These are phyloP conservation scores for Aspergillus ochraceoroseus DNA, from an alignment of 2,329 filamentous ascomycete species.

Conservation along the genomic window DNA sequence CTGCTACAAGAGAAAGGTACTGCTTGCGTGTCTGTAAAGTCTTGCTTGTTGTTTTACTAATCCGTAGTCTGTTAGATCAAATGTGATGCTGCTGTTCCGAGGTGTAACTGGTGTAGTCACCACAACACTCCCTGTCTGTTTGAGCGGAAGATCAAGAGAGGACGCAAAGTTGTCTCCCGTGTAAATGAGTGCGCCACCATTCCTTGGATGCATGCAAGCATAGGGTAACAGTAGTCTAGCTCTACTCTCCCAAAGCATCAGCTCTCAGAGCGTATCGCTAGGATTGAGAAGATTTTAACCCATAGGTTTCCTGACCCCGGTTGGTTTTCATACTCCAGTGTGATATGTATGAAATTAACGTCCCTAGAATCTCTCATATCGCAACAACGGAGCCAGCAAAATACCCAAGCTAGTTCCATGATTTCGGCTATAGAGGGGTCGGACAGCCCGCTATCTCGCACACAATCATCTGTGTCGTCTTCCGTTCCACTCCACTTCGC, in stretches of 20 bases:
- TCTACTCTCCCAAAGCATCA: slow-evolving; percentile 25
- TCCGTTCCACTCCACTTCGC: slow-evolving; percentile 47
- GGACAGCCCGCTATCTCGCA: slow-evolving; percentile 2
- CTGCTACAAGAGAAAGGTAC: slow-evolving; percentile 49
- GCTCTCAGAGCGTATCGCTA: slow-evolving; percentile 39
- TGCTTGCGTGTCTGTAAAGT: background rate
- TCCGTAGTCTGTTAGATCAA: no score
- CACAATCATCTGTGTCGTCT: slow-evolving; percentile 22
- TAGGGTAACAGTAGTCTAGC: background rate
- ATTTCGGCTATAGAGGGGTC: slow-evolving; percentile 4
- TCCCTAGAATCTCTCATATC: no score
- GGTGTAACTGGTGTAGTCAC: slow-evolving; percentile 51
- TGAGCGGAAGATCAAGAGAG: slow-evolving; percentile 29
- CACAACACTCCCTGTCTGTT: slow-evolving; percentile 49
- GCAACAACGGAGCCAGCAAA: no score
- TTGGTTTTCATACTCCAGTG: slow-evolving; percentile 18
- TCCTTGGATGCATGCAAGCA: background rate
- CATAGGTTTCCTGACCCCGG: slow-evolving; percentile 29
- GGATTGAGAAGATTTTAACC: slow-evolving; percentile 39
- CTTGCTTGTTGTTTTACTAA: no score
- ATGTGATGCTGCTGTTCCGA: slow-evolving; percentile 44
- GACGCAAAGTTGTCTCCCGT: slow-evolving; percentile 26
- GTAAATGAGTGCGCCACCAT: slow-evolving; percentile 20
- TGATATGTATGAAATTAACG: no score
- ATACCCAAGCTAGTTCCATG: no score